Evolutionary conservation across 148 eudicot species (phyloP), one percentile per base, ranked within the genome.

Genomic region (Camellia lanceoleosa): DNA sequence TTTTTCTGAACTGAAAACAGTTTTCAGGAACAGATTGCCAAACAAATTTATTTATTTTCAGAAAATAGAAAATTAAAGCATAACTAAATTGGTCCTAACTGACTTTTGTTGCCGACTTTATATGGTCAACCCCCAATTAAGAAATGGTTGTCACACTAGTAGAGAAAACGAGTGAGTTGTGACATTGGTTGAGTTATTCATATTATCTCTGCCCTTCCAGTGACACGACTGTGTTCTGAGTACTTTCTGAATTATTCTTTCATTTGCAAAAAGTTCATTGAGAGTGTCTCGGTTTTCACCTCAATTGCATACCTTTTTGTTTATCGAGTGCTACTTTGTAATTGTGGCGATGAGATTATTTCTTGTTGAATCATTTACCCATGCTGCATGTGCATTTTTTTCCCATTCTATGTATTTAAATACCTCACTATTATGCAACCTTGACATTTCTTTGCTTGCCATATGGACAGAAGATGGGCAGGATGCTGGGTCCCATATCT

Each of bases 401-500:
- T 30, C 1, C 38, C 38, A 1, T 30, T 30, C 38, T 30, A 30
- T 1, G 38, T 30, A 30, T 30, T 30, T 30, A 4, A 60, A 30
- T 19, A 30, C 11, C 3, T 67, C 3, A 3, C 42, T 54, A 12
- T 14, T 54, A 49, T 42, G 55, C 16, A 14, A 74, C 5, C 41
- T 68, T 74, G 51, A 46, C 52, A n/a, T 30, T 54, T 73, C 18
- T 41, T 79, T 11, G n/a, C 59, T 71, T 5, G 20, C 58, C 12
- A 23, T 49, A 7, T 38, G 74, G 59, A 44, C 74, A 80, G 92
- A 90, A 83, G 81, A 66, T 86, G 51, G 79, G 86, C 76, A 83
- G 84, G 86, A 81, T 87, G 79, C 74, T 87, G 55, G 86, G 86
- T 14, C 89, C 93, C 47, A 47, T 90, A 74, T 78, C 93, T 30